phyloP scores from a whole-genome alignment of 1,284 basidiomycete species.

The Malassezia caprae region DNA sequence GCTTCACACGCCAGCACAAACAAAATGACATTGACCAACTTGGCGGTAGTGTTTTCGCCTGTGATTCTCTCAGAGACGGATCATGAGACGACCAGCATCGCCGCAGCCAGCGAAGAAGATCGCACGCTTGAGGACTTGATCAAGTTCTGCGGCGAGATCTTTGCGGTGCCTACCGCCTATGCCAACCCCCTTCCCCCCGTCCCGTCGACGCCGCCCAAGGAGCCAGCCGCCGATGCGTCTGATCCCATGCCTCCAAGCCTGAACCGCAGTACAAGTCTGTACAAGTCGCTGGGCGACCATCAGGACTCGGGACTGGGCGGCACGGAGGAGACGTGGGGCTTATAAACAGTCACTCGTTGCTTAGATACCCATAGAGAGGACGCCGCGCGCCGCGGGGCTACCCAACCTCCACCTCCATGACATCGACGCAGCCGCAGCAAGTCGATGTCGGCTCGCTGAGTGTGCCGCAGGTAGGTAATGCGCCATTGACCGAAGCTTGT shows the following conservation, averaged over 20 bases:
- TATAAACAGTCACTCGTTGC: background rate
- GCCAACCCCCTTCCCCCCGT: constrained; percentile 1
- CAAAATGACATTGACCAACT: constrained; percentile 77
- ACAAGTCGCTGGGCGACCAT: background rate
- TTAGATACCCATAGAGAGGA: background rate
- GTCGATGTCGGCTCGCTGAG: constrained; percentile 33
- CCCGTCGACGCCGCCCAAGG: background rate
- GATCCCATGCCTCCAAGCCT: background rate
- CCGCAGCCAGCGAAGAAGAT: constrained; percentile 44
- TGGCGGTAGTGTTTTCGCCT: constrained; percentile 45
- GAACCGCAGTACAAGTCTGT: background rate
- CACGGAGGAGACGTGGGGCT: background rate
- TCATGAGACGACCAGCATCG: constrained; percentile 34
- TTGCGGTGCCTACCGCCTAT: constrained; percentile 1
- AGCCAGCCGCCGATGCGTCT: background rate
- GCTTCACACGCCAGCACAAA: constrained; percentile 63
- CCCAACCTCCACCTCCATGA: constrained; percentile 2
- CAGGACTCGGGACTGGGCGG: background rate
- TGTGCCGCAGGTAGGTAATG: constrained; percentile 24
- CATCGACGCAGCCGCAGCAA: constrained; percentile 27
- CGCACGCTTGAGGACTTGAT: constrained; percentile 42
- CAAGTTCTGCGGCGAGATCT: constrained; percentile 32
- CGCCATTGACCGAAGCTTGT: constrained; percentile 21
- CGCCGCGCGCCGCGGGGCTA: background rate
- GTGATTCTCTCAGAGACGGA: constrained; percentile 38